Conservation (phyloP, 2,329 filamentous ascomycete species). For the Zymoseptoria crescenta region DNA sequence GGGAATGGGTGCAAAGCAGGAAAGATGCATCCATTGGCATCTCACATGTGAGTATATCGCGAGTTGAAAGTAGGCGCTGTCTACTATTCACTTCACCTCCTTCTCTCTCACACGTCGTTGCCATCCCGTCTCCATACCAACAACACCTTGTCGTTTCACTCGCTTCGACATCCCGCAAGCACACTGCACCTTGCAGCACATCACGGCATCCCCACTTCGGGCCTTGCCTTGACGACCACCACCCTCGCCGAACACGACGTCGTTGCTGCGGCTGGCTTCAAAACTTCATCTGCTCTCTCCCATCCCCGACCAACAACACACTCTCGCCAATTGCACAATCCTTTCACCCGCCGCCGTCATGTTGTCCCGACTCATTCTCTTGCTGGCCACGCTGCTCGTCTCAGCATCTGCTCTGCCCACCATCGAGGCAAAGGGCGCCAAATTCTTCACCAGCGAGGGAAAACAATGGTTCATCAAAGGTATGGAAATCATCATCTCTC, state of each 20-base stretch:
- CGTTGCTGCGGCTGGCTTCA: background rate
- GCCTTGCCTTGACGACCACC: background rate
- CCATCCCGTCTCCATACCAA: background rate
- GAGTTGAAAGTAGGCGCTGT: background rate
- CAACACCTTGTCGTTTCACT: background rate
- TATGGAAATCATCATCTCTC: constrained; percentile 27
- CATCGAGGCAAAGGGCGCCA: constrained; percentile 61
- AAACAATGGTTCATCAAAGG: constrained; percentile 80
- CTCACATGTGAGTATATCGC: background rate
- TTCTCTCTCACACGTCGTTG: background rate
- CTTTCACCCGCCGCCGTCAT: background rate
- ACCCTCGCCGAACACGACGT: too few species aligned
- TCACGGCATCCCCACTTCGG: background rate
- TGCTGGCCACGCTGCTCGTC: constrained; percentile 15
- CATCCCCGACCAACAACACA: too few species aligned
- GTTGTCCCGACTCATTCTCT: constrained; percentile 10
- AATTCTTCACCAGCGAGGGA: constrained; percentile 77
- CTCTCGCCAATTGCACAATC: too few species aligned
- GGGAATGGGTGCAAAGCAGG: background rate
- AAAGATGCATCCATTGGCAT: background rate
- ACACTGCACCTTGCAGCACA: background rate
- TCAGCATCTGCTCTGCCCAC: constrained; percentile 44
- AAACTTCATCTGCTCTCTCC: too few species aligned
- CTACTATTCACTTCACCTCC: background rate
- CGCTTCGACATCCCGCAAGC: background rate